Conservation (phyloP, 192 early-diverging fungal genomes). For the Rhizophagus sp. region DNA sequence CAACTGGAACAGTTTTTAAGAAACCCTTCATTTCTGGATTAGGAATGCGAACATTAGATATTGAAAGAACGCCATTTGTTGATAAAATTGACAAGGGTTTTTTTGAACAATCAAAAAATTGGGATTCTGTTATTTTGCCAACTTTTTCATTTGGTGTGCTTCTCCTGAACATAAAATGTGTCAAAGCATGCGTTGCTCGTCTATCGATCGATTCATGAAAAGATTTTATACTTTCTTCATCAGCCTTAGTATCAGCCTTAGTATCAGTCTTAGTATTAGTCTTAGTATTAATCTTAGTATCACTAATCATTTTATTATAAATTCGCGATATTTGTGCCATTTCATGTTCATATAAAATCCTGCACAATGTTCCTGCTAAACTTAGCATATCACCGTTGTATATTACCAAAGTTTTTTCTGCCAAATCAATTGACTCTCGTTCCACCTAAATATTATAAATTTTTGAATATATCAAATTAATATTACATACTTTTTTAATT, state of each 20-base stretch:
- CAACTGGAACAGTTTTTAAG: constrained; percentile 62
- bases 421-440: constrained; percentile 88
- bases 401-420: constrained; percentile 71
- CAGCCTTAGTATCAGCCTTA: not conserved
- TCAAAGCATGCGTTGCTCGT: constrained; percentile 66
- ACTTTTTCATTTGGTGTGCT: constrained; percentile 75
- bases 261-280: too few relatives aligned
- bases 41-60: constrained; percentile 58
- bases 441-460: constrained; percentile 51
- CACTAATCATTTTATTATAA: constrained; percentile 35
- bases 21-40: constrained; percentile 59
- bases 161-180: constrained; percentile 63
- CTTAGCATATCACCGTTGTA: constrained; percentile 84
- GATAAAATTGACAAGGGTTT: constrained; percentile 64
- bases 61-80: constrained; percentile 59
- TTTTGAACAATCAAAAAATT: constrained; percentile 58
- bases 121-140: constrained; percentile 53
- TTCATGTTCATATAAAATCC: constrained; percentile 81
- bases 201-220: constrained; percentile 35
- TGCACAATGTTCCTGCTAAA: constrained; percentile 68
- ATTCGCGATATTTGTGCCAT: constrained; percentile 59
- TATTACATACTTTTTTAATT: too few relatives aligned
- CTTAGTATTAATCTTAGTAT: not conserved
- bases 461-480: too few relatives aligned
- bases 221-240: not conserved